Evolutionary conservation across 805 yeast species (phyloP).

Genomic region (Kuraishia piskuri): DNA sequence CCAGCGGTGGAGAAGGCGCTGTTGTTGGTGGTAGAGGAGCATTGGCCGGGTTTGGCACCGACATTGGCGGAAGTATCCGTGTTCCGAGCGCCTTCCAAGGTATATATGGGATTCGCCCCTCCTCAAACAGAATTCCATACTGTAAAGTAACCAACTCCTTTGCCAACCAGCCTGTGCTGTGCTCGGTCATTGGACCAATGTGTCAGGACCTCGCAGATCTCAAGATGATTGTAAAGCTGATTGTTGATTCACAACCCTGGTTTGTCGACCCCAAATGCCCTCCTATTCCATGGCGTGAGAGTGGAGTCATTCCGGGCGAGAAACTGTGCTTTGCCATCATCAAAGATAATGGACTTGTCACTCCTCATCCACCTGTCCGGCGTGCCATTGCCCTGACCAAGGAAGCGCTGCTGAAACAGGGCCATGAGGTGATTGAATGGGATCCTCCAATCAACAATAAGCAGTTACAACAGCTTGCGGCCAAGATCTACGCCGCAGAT

Average conservation of each 20-base stretch:
- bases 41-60: constrained; percentile 53
- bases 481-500: constrained; percentile 35
- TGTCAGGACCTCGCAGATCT: constrained; percentile 40
- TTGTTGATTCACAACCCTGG: constrained; percentile 36
- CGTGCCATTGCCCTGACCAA: constrained; percentile 31
- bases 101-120: constrained; percentile 47
- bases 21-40: constrained; percentile 47
- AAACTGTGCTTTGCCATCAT: constrained; percentile 31
- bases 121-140: constrained; percentile 24
- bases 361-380: constrained; percentile 41
- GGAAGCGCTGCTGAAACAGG: constrained; percentile 26
- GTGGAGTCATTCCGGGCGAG: neutral
- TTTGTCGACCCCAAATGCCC: constrained; percentile 32
- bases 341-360: constrained; percentile 31
- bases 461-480: constrained; percentile 8
- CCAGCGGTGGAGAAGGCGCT: constrained; percentile 62
- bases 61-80: constrained; percentile 56
- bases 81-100: constrained; percentile 53
- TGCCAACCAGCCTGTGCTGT: constrained; percentile 45
- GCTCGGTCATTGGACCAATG: constrained; percentile 51
- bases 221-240: constrained; percentile 34
- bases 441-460: constrained; percentile 30
- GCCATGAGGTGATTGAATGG: constrained; percentile 46
- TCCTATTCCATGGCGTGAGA: constrained; percentile 33
- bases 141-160: constrained; percentile 28